These are phyloP conservation scores for Blastocystis sp. DNA, from an alignment of 352 stramenopile species.

Conservation along the genomic window DNA sequence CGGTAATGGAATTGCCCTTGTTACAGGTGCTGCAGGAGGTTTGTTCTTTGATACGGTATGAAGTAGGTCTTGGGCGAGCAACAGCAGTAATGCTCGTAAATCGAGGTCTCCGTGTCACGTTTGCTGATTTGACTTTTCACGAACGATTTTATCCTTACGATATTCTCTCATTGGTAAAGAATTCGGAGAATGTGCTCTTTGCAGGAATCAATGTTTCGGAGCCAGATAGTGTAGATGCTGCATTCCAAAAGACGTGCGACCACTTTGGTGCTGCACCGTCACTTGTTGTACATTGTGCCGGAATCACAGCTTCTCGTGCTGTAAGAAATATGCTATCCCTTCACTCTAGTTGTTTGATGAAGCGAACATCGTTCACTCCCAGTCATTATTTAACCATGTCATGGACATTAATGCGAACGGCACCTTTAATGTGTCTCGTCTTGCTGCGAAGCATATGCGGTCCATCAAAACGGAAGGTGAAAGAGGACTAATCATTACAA, in stretches of 20 bases:
- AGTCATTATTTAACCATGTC: constrained; percentile 85
- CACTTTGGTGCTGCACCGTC: constrained; percentile 77
- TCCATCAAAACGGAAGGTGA: constrained; percentile 67
- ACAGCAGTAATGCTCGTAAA: constrained; percentile 1
- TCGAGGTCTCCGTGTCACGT: background rate
- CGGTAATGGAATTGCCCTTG: constrained; percentile 4
- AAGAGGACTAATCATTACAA: constrained; percentile 94
- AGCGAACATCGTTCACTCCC: constrained; percentile 71
- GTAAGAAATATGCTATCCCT: constrained; percentile 72
- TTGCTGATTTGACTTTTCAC: constrained; percentile 1
- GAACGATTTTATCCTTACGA: background rate
- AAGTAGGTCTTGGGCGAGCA: background rate
- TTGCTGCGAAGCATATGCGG: constrained; percentile 81
- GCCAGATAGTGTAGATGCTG: background rate
- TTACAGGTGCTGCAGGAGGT: background rate
- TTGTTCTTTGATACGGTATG: background rate
- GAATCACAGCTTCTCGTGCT: constrained; percentile 73
- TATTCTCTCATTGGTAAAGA: background rate
- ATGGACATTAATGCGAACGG: constrained; percentile 89
- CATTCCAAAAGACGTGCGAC: constrained; percentile 73
- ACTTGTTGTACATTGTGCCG: constrained; percentile 77
- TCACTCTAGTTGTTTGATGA: background rate
- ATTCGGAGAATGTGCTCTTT: background rate
- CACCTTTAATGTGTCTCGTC: constrained; percentile 91
- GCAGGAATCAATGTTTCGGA: background rate